These are phyloP conservation scores for Phlyctochytrium planicorne DNA, from an alignment of 192 early-diverging fungal species.

Conservation along the genomic window DNA sequence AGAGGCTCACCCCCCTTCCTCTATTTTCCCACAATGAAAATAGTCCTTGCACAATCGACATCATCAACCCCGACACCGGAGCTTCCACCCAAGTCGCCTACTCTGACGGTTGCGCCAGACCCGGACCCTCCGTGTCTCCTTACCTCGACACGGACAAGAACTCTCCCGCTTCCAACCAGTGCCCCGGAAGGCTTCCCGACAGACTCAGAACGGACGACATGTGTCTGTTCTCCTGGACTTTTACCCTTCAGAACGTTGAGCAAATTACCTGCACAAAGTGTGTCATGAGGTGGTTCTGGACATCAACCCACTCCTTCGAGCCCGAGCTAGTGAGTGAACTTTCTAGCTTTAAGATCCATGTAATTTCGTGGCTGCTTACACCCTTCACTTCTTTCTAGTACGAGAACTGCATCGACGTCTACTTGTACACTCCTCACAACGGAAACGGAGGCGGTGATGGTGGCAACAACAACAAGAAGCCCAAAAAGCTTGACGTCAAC, in stretches of 20 bases:
- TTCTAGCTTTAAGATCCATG: too few relatives aligned
- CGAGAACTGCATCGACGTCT: conserved; percentile 7
- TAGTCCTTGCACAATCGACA: neutral
- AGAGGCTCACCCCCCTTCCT: neutral
- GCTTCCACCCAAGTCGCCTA: neutral
- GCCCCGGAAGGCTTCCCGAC: neutral
- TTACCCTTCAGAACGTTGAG: neutral
- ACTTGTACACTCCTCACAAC: neutral
- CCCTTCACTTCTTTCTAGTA: too few relatives aligned
- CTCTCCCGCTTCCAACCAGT: neutral
- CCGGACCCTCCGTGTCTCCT: neutral
- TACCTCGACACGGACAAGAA: conserved; percentile 1
- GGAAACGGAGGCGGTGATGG: neutral
- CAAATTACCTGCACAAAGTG: conserved; percentile 1
- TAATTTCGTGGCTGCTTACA: too few relatives aligned
- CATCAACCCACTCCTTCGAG: neutral
- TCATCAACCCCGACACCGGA: neutral
- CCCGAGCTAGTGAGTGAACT: neutral
- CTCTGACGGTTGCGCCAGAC: neutral
- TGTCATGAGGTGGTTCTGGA: neutral
- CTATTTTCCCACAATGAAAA: neutral
- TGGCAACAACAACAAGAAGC: too few relatives aligned
- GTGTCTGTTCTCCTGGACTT: neutral
- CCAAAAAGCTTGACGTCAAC: too few relatives aligned
- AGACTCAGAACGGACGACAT: conserved; percentile 1